Conservation (phyloP, 176 grass and related monocot genomes). For the Puya raimondii region DNA sequence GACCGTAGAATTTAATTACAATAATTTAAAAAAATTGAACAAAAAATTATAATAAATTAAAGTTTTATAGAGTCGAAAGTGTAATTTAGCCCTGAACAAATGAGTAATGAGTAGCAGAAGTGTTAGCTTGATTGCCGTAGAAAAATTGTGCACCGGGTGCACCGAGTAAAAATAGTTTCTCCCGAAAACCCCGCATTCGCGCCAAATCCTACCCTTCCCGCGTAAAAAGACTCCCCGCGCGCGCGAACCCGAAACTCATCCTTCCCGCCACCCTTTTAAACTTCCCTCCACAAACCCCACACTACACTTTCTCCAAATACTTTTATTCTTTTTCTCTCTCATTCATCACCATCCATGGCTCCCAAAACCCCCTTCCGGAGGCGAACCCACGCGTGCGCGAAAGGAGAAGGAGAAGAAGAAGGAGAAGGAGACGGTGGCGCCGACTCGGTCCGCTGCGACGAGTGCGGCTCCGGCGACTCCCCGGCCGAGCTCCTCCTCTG, state of each 20-base stretch:
- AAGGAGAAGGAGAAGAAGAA: background rate
- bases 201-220: background rate
- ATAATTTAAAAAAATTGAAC: too few species aligned
- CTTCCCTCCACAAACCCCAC: background rate
- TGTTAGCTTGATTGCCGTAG: too few species aligned
- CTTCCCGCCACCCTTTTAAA: background rate
- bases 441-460: conserved; percentile 34
- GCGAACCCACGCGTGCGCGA: conserved; percentile 8
- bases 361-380: conserved; percentile 12
- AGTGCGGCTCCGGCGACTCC: conserved; percentile 56
- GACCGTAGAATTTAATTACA: too few species aligned
- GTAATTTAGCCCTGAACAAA: too few species aligned
- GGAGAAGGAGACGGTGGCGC: background rate
- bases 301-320: background rate
- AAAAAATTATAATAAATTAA: too few species aligned
- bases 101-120: too few species aligned
- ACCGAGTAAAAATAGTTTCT: too few species aligned
- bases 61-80: too few species aligned
- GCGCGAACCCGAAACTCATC: background rate
- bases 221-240: background rate
- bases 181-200: background rate
- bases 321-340: background rate
- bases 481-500: conserved; percentile 75
- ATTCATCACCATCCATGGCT: background rate
- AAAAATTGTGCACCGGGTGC: too few species aligned